Evolutionary conservation across 148 eudicot genomes (phyloP), one percentile per base, ranked within the genome.

Genomic region (Vaccinium myrtillus): DNA sequence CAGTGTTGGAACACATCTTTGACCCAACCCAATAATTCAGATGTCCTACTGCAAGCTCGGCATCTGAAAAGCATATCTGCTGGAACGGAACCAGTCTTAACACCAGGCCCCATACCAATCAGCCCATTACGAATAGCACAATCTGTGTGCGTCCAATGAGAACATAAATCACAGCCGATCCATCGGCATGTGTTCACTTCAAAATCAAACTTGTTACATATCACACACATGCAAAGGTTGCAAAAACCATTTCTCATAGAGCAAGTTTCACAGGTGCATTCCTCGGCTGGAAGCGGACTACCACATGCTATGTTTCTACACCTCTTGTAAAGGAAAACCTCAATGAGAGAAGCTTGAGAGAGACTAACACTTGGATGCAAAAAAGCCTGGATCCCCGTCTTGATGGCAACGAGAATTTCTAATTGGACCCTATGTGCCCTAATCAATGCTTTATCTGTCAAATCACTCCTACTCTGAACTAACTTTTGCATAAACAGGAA

Each of bases 101-200:
- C 90, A 86, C 86, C 71, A 83, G 91, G 82, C 43, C 93, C 95
- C 89, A 86, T 89, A 53, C 89, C 88, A 87, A 93, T 90, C 75
- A 86, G 91, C 77, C 92, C 93, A 82, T 93, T 91, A 30, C 91
- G 94, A 23, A 91, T 90, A 63, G 95, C 95, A 88, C 95, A 93
- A 84, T 91, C 95, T 0, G 95, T 91, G 80, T 93, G 95, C 12
- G 92, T 93, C 95, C 95, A 93, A 59, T 93, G 95, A 70, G 92
- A 90, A 75, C 94, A 93, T 21, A 46, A 80, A 80, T 93, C 95
- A 87, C 95, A 93, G 30, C 95, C 94, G 67, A 93, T 90, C 95
- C 95, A 93, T 43, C 94, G 86, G 85, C 95, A 93, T 0, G 95
- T 93, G 88, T 93, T 93, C 53, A 93, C 94, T 84, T 93, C 95